Evolutionary conservation across 2,329 filamentous ascomycete species (phyloP), one percentile per base, ranked within the genome.

Genomic region (Alternaria sp.): DNA sequence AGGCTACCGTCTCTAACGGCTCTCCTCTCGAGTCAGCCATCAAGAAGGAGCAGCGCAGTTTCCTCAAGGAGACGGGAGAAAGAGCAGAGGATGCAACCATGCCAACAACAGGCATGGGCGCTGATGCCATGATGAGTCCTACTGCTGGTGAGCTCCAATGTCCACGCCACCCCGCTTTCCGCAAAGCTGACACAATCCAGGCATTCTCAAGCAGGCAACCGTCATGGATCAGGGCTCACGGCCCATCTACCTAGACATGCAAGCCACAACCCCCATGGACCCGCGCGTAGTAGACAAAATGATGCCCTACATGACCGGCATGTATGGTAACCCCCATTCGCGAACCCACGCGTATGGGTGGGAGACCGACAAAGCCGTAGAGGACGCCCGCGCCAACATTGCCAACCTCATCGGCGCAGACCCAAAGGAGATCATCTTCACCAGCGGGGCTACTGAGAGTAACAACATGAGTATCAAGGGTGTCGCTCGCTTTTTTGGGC

Each of bases 381-480:
- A 99, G 78, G 86, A 92, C 64, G 94, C 95, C 43, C 88, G 95
- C 72, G 86, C 87, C 70, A 88, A 98, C 74, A 86, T 98, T 66
- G 95, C 95, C 3, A 86, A 85, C 39, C 86, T 99, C 56, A 95
- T 99, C 67, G 94, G 94, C 26, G 95, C 95, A 28, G 93, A 99
- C 77, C 84, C 95, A 6, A 99, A 99, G 81, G 95, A 99, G 78
- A 98, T 99, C 67, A 96, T 99, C 72, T 98, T 99, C 81, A 99
- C 95, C 7, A 97, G 94, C 73, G 95, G 95, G 56, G 95, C 95
- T 16, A 99, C 95, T 0, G 95, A 99, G 83, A 97, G 93, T 77
- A 99, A 99, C 82, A 99, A 99, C 75, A 99, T 99, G 95, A 97
- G 93, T 80, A 93, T 99, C 83, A 99, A 99, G 83, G 95, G 95